Evolutionary conservation across 768 basidiomycete species (phyloP).

Genomic region (Asterophora parasitica): DNA sequence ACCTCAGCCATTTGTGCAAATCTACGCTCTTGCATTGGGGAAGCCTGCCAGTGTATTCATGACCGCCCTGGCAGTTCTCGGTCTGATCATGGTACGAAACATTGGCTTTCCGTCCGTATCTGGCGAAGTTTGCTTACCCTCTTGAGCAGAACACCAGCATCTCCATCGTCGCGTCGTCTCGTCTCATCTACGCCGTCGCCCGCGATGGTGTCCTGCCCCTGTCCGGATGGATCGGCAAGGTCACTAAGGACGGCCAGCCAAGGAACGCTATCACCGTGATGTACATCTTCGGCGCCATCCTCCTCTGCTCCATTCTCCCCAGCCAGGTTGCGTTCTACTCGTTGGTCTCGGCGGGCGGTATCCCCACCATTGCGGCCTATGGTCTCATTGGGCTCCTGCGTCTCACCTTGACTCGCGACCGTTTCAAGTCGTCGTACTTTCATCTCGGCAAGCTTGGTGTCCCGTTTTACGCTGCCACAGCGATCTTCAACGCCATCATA

Average conservation of each 20-base stretch:
- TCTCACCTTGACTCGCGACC: conserved; percentile 70
- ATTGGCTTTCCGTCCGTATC: background rate
- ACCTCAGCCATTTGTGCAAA: conserved; percentile 88
- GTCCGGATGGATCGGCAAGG: conserved; percentile 76
- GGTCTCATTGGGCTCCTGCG: conserved; percentile 75
- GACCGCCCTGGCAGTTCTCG: conserved; percentile 78
- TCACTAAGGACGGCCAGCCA: conserved; percentile 70
- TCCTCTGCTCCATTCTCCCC: conserved; percentile 87
- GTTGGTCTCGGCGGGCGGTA: conserved; percentile 77
- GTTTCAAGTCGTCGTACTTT: conserved; percentile 72
- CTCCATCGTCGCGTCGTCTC: conserved; percentile 82
- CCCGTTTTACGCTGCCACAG: conserved; percentile 64
- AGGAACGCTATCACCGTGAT: conserved; percentile 85
- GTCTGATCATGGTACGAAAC: conserved; percentile 70
- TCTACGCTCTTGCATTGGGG: conserved; percentile 82
- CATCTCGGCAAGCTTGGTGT: conserved; percentile 60
- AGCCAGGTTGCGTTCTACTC: conserved; percentile 92
- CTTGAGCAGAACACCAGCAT: conserved; percentile 72
- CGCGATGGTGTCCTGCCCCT: conserved; percentile 88
- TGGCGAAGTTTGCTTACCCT: background rate
- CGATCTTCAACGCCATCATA: conserved; percentile 68
- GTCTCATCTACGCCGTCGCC: conserved; percentile 90
- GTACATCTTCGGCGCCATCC: conserved; percentile 63
- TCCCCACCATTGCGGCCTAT: conserved; percentile 88
- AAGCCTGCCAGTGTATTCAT: conserved; percentile 78